Percentiles rank a stretch among this genome's conserved stretches.
phyloP scores from a whole-genome alignment of 805 yeast species.

The Teunomyces pallodes region DNA sequence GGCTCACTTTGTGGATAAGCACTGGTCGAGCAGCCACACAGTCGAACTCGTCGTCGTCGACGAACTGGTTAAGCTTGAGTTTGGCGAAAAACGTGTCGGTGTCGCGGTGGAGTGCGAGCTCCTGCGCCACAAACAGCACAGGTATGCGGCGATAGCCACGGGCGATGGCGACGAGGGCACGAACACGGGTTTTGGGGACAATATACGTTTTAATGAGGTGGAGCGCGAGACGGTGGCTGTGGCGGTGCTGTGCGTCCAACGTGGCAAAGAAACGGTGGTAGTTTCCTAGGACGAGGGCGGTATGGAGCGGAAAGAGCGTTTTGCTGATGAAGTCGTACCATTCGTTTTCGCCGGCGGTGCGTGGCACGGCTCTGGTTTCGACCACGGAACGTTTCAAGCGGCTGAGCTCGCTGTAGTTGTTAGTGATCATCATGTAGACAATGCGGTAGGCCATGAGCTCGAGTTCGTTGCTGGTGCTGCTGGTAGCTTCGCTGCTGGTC shows the following conservation, averaged over 20 bases:
- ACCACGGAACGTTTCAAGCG: slow-evolving; percentile 28
- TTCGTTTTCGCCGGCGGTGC: slow-evolving; percentile 9
- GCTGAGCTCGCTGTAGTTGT: slow-evolving; percentile 56
- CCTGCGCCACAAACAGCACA: slow-evolving; percentile 33
- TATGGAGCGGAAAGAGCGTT: slow-evolving; percentile 16
- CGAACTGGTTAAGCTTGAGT: slow-evolving; percentile 34
- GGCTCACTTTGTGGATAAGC: slow-evolving; percentile 34
- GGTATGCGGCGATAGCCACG: slow-evolving; percentile 52
- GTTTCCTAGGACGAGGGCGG: slow-evolving; percentile 36
- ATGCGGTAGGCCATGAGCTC: slow-evolving; percentile 76
- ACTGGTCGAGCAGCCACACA: slow-evolving; percentile 32
- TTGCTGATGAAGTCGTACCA: slow-evolving; percentile 14
- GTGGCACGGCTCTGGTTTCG: slow-evolving; percentile 4
- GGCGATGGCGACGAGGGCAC: slow-evolving; percentile 54
- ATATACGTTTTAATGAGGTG: slow-evolving; percentile 40
- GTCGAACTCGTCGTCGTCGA: slow-evolving; percentile 25
- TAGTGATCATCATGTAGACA: slow-evolving; percentile 72
- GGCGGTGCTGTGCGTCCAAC: not conserved
- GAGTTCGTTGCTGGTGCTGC: slow-evolving; percentile 21
- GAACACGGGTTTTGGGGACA: slow-evolving; percentile 55
- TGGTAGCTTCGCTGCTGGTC: no score
- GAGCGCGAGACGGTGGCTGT: slow-evolving; percentile 17
- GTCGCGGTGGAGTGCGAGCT: slow-evolving; percentile 38
- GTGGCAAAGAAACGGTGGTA: slow-evolving; percentile 52
- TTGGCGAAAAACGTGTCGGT: slow-evolving; percentile 42